Conservation (phyloP, 1,139 yeast species). For the Candida frijolesensis region DNA sequence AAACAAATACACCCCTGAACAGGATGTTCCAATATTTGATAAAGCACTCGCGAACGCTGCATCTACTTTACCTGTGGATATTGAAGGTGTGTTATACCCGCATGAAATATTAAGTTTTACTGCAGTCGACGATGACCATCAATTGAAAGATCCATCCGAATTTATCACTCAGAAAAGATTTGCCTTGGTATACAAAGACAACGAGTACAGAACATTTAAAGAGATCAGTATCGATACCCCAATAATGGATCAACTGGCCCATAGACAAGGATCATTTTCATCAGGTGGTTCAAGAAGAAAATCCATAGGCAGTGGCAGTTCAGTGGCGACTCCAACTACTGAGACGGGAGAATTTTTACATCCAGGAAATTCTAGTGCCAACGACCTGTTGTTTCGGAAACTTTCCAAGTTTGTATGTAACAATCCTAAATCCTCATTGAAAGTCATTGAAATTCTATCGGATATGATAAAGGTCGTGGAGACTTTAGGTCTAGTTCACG, state of each 20-base stretch:
- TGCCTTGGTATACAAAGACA: constrained; percentile 30
- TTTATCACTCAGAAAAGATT: constrained; percentile 20
- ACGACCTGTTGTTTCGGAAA: constrained; percentile 10
- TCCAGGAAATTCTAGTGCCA: constrained; percentile 3
- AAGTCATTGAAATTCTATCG: constrained; percentile 33
- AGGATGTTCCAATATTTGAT: constrained; percentile 12
- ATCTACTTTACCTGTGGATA: constrained; percentile 27
- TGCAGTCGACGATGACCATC: constrained; percentile 4
- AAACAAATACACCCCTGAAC: constrained; percentile 16
- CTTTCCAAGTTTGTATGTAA: constrained; percentile 15
- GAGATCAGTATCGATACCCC: constrained; percentile 10
- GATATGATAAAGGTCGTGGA: constrained; percentile 37
- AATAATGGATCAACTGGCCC: not conserved
- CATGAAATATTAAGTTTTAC: constrained; percentile 21
- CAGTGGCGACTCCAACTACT: constrained; percentile 7
- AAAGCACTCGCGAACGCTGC: constrained; percentile 19
- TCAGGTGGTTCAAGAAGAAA: constrained; percentile 8
- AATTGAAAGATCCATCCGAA: not conserved
- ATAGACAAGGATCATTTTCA: constrained; percentile 9
- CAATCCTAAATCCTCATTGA: constrained; percentile 22
- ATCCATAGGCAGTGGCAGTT: constrained; percentile 6
- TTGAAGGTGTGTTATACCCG: constrained; percentile 36
- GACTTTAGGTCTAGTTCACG: constrained; percentile 42
- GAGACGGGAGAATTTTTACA: constrained; percentile 4
- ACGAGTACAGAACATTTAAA: constrained; percentile 24